phyloP scores from a whole-genome alignment of 1,284 basidiomycete species.

The Cystobasidium slooffiae region DNA sequence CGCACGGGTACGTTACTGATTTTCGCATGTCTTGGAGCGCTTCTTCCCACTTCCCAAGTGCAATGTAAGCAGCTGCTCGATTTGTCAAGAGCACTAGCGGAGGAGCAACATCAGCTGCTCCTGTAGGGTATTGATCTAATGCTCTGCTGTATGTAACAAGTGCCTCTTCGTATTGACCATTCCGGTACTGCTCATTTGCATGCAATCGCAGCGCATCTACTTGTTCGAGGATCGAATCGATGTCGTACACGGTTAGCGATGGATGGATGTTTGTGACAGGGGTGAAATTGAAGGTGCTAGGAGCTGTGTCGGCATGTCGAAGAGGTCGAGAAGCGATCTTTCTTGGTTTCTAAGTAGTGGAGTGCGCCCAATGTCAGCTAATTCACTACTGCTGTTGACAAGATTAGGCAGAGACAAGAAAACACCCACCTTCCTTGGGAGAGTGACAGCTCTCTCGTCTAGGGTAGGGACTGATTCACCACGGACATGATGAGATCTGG shows the following conservation, averaged over 20 bases:
- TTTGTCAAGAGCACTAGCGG: conserved; percentile 35
- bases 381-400: too few species aligned
- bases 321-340: too few species aligned
- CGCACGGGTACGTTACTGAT: conserved; percentile 20
- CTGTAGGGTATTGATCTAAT: conserved; percentile 23
- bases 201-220: conserved; percentile 2
- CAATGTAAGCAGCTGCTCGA: conserved; percentile 39
- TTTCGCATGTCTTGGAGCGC: conserved; percentile 37
- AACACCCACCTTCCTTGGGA: too few species aligned
- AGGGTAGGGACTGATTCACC: too few species aligned
- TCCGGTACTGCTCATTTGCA: conserved; percentile 19
- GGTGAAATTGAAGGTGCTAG: conserved; percentile 30
- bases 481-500: too few species aligned
- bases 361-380: too few species aligned
- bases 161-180: conserved; percentile 3
- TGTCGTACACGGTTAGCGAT: neutral
- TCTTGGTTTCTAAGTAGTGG: too few species aligned
- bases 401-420: too few species aligned
- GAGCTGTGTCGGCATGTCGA: neutral
- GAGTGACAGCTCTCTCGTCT: too few species aligned
- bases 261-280: conserved; percentile 4
- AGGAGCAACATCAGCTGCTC: conserved; percentile 8
- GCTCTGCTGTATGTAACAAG: conserved; percentile 11
- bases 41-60: conserved; percentile 24
- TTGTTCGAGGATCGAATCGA: neutral